A percentile compares a stretch with the other conserved stretches of the same genome.
phyloP scores from a whole-genome alignment of 148 eudicot species.

The Silene latifolia region DNA sequence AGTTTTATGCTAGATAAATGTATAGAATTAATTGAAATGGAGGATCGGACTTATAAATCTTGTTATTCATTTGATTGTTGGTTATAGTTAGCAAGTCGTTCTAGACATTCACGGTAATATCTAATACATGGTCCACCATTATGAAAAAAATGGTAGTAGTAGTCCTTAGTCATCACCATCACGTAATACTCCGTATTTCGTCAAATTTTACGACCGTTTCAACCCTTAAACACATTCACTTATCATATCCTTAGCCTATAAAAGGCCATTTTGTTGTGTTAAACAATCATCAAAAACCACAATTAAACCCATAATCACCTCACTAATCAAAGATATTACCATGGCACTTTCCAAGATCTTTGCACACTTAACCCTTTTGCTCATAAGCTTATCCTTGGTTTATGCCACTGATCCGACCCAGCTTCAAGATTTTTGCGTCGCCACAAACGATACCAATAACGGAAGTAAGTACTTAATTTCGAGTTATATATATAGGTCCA shows the following conservation, averaged over 20 bases:
- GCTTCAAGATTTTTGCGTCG: slow-evolving; percentile 21
- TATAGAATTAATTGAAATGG: too few species aligned
- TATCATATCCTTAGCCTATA: background rate
- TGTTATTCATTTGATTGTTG: too few species aligned
- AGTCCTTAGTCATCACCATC: too few species aligned
- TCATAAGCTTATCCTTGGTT: background rate
- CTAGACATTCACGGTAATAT: too few species aligned
- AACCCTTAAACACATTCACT: background rate
- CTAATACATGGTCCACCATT: too few species aligned
- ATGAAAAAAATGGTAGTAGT: too few species aligned
- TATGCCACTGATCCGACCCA: slow-evolving; percentile 16
- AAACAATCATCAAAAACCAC: slow-evolving; percentile 1
- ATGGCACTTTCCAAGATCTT: background rate
- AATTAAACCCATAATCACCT: background rate
- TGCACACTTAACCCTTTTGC: background rate
- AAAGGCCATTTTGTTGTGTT: background rate
- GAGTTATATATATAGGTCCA: too few species aligned
- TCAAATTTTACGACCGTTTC: background rate
- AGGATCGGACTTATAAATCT: too few species aligned
- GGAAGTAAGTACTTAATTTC: background rate
- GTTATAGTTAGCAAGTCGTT: too few species aligned
- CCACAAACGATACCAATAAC: slow-evolving; percentile 1
- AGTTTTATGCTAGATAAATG: too few species aligned
- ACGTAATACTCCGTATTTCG: too few species aligned
- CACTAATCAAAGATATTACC: background rate